Evolutionary conservation across 2,329 filamentous ascomycete genomes (phyloP).

Genomic region (Neofusicoccum laricinum): DNA sequence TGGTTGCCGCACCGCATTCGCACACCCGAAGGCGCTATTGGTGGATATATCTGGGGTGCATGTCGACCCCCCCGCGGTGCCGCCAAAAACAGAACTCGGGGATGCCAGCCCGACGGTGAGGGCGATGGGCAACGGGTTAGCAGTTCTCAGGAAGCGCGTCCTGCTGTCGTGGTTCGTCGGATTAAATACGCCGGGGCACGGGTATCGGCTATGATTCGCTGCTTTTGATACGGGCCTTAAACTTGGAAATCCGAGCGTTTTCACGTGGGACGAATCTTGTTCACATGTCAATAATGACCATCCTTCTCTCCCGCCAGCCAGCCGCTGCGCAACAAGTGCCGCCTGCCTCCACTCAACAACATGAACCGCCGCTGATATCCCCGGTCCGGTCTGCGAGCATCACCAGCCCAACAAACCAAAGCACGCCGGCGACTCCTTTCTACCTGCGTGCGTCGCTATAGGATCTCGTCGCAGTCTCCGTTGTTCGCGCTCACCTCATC

Average conservation of each 20-base stretch:
- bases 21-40: background rate
- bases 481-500: background rate
- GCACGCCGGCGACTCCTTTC: background rate
- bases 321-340: background rate
- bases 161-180: background rate
- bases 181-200: background rate
- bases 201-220: too few species aligned
- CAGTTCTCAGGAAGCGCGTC: background rate
- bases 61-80: background rate
- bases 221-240: background rate
- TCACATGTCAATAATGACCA: conserved; percentile 7
- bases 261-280: background rate
- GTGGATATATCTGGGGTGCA: conserved; percentile 6
- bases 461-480: background rate
- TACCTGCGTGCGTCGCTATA: background rate
- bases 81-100: background rate
- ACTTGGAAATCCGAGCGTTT: background rate
- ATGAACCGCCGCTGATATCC: background rate
- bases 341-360: conserved; percentile 1
- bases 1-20: background rate
- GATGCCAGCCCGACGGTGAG: background rate
- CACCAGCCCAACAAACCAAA: background rate
- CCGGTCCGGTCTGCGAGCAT: background rate
- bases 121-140: background rate
- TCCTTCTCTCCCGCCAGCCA: background rate